These are phyloP conservation scores for Penicillium bovifimosum DNA, from an alignment of 495 filamentous ascomycete species.

Conservation along the genomic window DNA sequence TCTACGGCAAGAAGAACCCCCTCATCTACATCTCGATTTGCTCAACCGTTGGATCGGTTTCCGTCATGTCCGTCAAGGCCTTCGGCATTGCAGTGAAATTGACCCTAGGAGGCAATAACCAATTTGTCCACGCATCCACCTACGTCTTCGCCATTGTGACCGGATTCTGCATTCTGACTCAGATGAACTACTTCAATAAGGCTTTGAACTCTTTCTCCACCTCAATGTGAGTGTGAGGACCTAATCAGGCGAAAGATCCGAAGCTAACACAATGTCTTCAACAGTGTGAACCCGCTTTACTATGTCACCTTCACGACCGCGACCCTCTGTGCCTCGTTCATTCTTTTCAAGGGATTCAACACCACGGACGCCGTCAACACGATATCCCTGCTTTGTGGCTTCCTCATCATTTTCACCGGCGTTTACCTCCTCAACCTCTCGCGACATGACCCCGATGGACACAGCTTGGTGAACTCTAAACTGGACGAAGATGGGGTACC, in stretches of 20 bases:
- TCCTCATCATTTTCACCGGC: constrained; percentile 93
- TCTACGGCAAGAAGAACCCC: constrained; percentile 89
- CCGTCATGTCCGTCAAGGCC: constrained; percentile 97
- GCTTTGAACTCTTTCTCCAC: constrained; percentile 95
- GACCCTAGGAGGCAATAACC: constrained; percentile 85
- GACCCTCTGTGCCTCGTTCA: constrained; percentile 91
- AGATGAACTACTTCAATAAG: constrained; percentile 99
- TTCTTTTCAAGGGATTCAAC: constrained; percentile 96
- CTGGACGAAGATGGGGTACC: constrained; percentile 69
- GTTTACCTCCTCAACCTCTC: constrained; percentile 97
- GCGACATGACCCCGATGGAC: constrained; percentile 81
- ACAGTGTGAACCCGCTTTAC: constrained; percentile 93
- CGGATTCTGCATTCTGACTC: constrained; percentile 86
- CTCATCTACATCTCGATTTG: constrained; percentile 95
- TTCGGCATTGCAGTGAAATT: constrained; percentile 96
- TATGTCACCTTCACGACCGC: constrained; percentile 99
- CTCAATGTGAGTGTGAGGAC: constrained; percentile 66
- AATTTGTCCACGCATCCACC: constrained; percentile 87
- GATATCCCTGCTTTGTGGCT: constrained; percentile 86
- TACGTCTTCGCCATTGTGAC: constrained; percentile 96
- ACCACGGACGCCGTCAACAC: constrained; percentile 91
- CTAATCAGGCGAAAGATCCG: background rate
- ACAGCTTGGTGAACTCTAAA: constrained; percentile 57
- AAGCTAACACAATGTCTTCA: constrained; percentile 24
- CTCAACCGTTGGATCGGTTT: constrained; percentile 91